Percentiles rank a stretch among this genome's conserved stretches.
These are phyloP conservation scores for Colletotrichum agaves DNA, from an alignment of 2,329 filamentous ascomycete genomes.

Conservation along the genomic window DNA sequence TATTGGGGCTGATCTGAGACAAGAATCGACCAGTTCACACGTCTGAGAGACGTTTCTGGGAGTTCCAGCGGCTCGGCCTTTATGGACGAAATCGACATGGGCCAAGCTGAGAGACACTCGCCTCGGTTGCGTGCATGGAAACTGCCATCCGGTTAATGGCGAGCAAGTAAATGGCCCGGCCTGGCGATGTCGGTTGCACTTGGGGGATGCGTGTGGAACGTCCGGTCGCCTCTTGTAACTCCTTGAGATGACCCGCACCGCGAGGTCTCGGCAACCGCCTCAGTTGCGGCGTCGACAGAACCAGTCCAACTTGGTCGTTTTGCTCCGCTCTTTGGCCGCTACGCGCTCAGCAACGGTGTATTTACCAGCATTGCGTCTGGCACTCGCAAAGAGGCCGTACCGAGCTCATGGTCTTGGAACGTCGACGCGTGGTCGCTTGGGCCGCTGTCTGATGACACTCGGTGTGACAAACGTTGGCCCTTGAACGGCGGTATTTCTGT, in stretches of 20 bases:
- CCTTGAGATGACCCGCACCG: not conserved
- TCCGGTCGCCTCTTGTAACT: conserved; percentile 21
- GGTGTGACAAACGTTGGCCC: not conserved
- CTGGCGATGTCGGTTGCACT: conserved; percentile 7
- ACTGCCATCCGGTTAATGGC: not conserved
- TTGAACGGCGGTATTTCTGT: not conserved
- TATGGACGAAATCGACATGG: not conserved
- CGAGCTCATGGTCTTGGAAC: conserved; percentile 17
- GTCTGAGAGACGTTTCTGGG: conserved; percentile 1
- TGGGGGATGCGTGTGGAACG: conserved; percentile 11
- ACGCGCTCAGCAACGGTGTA: not conserved
- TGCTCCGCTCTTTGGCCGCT: too few relatives aligned
- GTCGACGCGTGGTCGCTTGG: not conserved
- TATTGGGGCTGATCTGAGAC: conserved; percentile 15
- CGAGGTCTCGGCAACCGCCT: not conserved
- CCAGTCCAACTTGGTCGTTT: too few relatives aligned
- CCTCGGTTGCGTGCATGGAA: conserved; percentile 3
- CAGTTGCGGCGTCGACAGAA: not conserved
- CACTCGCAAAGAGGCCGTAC: conserved; percentile 1
- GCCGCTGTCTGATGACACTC: not conserved
- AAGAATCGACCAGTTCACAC: conserved; percentile 9
- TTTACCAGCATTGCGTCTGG: not conserved
- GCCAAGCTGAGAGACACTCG: not conserved
- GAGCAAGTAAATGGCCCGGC: conserved; percentile 19
- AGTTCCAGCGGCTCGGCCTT: not conserved